phyloP scores from a whole-genome alignment of 2,329 filamentous ascomycete species.

The Microcera coccophila region DNA sequence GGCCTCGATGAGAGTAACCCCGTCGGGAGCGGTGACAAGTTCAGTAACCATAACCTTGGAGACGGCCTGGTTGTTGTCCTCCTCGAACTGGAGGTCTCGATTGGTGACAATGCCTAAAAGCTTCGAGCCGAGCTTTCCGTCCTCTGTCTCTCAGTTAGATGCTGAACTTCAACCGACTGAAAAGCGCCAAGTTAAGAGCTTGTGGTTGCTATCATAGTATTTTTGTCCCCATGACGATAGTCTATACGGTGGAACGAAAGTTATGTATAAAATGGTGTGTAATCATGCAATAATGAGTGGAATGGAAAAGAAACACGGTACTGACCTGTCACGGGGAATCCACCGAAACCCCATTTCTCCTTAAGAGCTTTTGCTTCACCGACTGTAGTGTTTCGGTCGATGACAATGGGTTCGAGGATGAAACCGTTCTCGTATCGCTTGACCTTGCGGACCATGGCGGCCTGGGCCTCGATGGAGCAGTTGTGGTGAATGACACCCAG shows the following conservation, averaged over 20 bases:
- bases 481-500: conserved; percentile 98
- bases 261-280: conserved; percentile 77
- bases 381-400: conserved; percentile 81
- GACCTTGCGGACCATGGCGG: conserved; percentile 98
- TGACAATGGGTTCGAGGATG: conserved; percentile 92
- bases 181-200: conserved; percentile 14
- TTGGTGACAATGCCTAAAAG: conserved; percentile 96
- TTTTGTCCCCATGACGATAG: conserved; percentile 72
- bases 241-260: conserved; percentile 99
- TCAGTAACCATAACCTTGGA: conserved; percentile 94
- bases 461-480: conserved; percentile 94
- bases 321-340: conserved; percentile 98
- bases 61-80: conserved; percentile 66
- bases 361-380: conserved; percentile 88
- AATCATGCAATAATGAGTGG: conserved; percentile 61
- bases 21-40: conserved; percentile 79
- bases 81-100: conserved; percentile 96
- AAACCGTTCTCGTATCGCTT: conserved; percentile 99
- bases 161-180: conserved; percentile 7
- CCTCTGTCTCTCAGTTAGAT: conserved; percentile 56
- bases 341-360: conserved; percentile 97
- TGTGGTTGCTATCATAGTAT: conserved; percentile 32
- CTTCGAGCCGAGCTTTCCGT: conserved; percentile 89
- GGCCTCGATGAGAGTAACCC: conserved; percentile 80
- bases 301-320: conserved; percentile 24